Evolutionary conservation across 371 early-diverging fungal genomes (phyloP).

Genomic region (Zopfochytrium polystomum): DNA sequence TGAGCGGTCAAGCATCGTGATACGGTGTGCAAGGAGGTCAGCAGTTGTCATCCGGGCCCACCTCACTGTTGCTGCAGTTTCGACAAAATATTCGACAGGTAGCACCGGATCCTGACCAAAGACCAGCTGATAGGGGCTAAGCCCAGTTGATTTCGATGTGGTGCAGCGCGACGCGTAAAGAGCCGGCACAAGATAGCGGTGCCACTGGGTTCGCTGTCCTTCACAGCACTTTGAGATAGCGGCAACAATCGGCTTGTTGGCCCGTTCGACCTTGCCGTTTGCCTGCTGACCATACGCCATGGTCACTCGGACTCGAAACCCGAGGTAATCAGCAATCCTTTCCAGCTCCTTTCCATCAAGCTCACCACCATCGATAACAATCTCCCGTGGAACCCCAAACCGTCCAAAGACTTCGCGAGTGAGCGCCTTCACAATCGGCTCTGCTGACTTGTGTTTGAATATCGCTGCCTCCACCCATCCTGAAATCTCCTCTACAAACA

Average conservation of each 20-base stretch:
- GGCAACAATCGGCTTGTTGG: slow-evolving; percentile 7
- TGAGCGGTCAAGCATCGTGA: slow-evolving; percentile 7
- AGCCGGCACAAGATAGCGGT: background rate
- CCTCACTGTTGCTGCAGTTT: background rate
- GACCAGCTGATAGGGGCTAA: slow-evolving; percentile 4
- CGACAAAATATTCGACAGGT: slow-evolving; percentile 9
- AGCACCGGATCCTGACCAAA: slow-evolving; percentile 10
- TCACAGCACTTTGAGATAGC: slow-evolving; percentile 15
- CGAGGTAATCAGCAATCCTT: background rate
- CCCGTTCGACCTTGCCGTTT: slow-evolving; percentile 8
- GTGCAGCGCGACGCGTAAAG: slow-evolving; percentile 12
- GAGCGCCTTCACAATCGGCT: slow-evolving; percentile 1
- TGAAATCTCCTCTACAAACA: slow-evolving; percentile 16
- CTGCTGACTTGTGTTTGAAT: background rate
- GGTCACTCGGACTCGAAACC: background rate
- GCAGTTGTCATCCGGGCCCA: slow-evolving; percentile 9
- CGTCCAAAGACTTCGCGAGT: slow-evolving; percentile 7
- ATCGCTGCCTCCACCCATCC: slow-evolving; percentile 10
- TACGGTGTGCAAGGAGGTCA: slow-evolving; percentile 1
- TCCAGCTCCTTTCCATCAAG: slow-evolving; percentile 6
- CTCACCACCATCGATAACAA: slow-evolving; percentile 19
- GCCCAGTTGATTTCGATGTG: background rate
- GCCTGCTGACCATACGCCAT: slow-evolving; percentile 16
- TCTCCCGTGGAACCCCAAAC: slow-evolving; percentile 7
- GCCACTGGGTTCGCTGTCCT: background rate